phyloP scores from a whole-genome alignment of 805 yeast species.

The Schizosaccharomyces pombe region DNA sequence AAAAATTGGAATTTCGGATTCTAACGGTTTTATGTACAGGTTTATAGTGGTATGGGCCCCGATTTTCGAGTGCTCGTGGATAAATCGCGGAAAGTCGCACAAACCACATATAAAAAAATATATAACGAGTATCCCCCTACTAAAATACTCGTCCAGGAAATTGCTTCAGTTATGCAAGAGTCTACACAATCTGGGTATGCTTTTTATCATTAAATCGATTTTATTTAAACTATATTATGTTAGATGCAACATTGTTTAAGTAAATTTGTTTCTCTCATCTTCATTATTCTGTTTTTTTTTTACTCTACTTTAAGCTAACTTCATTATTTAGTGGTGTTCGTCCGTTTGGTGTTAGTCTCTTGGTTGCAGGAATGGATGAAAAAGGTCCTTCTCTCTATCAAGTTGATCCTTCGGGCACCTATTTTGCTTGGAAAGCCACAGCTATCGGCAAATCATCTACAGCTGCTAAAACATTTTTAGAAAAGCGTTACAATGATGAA shows the following conservation, averaged over 20 bases:
- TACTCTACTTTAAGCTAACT: too few species aligned
- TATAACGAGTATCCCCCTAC: slow-evolving; percentile 97
- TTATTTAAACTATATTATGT: too few species aligned
- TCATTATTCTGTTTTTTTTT: too few species aligned
- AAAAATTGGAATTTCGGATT: too few species aligned
- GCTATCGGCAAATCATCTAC: slow-evolving; percentile 92
- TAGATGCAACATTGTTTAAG: neutral
- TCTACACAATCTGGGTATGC: slow-evolving; percentile 97
- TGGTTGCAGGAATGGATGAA: slow-evolving; percentile 86
- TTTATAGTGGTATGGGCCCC: slow-evolving; percentile 94
- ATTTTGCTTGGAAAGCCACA: slow-evolving; percentile 98
- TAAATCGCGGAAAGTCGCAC: slow-evolving; percentile 79
- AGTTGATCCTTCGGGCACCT: slow-evolving; percentile 94
- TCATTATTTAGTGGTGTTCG: slow-evolving; percentile 98
- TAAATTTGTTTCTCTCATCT: neutral
- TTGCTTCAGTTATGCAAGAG: slow-evolving; percentile 92
- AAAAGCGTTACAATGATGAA: slow-evolving; percentile 95
- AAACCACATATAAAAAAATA: slow-evolving; percentile 72
- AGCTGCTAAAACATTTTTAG: slow-evolving; percentile 92
- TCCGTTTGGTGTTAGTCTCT: slow-evolving; percentile 89
- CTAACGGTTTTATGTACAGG: neutral
- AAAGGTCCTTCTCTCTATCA: slow-evolving; percentile 42
- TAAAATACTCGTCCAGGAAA: slow-evolving; percentile 72
- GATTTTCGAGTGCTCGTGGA: slow-evolving; percentile 88
- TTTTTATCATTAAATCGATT: too few species aligned